Percentiles rank a stretch among this genome's conserved stretches.
Evolutionary conservation across 2,329 filamentous ascomycete species (phyloP).

Genomic region (Fusarium napiforme): DNA sequence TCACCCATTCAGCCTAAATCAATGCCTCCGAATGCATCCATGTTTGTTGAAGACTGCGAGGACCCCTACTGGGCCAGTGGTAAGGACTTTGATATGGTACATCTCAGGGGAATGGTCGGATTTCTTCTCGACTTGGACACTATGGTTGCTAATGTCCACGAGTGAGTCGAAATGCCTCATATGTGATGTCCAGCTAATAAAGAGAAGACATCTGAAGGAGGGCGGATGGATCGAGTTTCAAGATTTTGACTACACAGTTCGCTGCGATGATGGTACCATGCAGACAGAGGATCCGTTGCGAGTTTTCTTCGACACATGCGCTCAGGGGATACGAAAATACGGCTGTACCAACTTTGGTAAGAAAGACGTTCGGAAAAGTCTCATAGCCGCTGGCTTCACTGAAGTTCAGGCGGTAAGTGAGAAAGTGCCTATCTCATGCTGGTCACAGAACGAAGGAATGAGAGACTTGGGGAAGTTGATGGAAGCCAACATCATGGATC

Average conservation of each 20-base stretch:
- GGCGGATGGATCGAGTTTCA: slow-evolving; percentile 66
- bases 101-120: slow-evolving; percentile 60
- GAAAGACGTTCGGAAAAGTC: slow-evolving; percentile 48
- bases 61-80: slow-evolving; percentile 67
- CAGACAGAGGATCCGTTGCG: slow-evolving; percentile 52
- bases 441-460: slow-evolving; percentile 55
- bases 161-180: slow-evolving; percentile 39
- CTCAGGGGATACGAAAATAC: slow-evolving; percentile 49
- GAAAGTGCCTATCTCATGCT: slow-evolving; percentile 59
- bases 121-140: slow-evolving; percentile 63
- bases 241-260: slow-evolving; percentile 55
- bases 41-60: slow-evolving; percentile 70
- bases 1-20: slow-evolving; percentile 59
- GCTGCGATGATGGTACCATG: slow-evolving; percentile 59
- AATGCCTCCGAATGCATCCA: slow-evolving; percentile 69
- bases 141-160: slow-evolving; percentile 55
- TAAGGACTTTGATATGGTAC: slow-evolving; percentile 66
- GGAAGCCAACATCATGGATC: slow-evolving; percentile 55
- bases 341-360: slow-evolving; percentile 53
- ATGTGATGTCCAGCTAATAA: slow-evolving; percentile 5
- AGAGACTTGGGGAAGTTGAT: slow-evolving; percentile 58
- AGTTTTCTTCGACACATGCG: slow-evolving; percentile 49
- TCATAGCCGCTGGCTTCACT: slow-evolving; percentile 57
- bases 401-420: slow-evolving; percentile 56
- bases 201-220: slow-evolving; percentile 52